These are phyloP conservation scores for Cymbopogon flexuosus DNA, from an alignment of 202 grass and related monocot species.

Conservation along the genomic window DNA sequence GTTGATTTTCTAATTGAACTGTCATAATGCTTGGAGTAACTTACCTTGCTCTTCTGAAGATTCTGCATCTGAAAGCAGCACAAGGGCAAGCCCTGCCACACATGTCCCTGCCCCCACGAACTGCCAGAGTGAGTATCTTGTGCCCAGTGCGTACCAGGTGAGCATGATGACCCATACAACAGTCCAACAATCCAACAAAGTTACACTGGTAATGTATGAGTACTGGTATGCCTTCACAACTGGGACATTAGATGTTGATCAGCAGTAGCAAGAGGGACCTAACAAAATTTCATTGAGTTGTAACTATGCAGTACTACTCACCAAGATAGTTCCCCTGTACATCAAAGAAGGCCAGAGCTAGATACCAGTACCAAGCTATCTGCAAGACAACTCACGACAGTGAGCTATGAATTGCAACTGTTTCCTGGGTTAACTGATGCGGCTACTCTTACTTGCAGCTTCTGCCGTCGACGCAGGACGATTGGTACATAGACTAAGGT, in stretches of 20 bases:
- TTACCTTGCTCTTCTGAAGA: conserved; percentile 39
- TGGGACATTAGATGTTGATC: conserved; percentile 29
- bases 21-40: not conserved
- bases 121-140: conserved; percentile 64
- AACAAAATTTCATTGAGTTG: not conserved
- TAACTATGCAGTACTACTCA: conserved; percentile 29
- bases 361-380: conserved; percentile 90
- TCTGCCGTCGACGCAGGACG: conserved; percentile 45
- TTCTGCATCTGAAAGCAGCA: conserved; percentile 66
- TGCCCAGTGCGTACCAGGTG: conserved; percentile 73
- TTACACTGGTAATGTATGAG: conserved; percentile 83
- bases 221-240: conserved; percentile 86
- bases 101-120: conserved; percentile 57
- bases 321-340: conserved; percentile 76
- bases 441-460: conserved; percentile 42
- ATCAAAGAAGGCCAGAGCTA: conserved; percentile 62
- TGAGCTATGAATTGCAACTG: conserved; percentile 4
- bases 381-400: conserved; percentile 37
- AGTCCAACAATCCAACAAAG: conserved; percentile 77
- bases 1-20: conserved; percentile 4
- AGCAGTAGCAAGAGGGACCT: not conserved
- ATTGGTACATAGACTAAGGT: conserved; percentile 59
- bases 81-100: conserved; percentile 65
- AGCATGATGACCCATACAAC: conserved; percentile 82
- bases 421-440: not conserved